A percentile compares a stretch with the other conserved stretches of the same genome.
Evolutionary conservation across 1,284 basidiomycete genomes (phyloP).

Genomic region (Pseudomicrostroma phylloplanum): DNA sequence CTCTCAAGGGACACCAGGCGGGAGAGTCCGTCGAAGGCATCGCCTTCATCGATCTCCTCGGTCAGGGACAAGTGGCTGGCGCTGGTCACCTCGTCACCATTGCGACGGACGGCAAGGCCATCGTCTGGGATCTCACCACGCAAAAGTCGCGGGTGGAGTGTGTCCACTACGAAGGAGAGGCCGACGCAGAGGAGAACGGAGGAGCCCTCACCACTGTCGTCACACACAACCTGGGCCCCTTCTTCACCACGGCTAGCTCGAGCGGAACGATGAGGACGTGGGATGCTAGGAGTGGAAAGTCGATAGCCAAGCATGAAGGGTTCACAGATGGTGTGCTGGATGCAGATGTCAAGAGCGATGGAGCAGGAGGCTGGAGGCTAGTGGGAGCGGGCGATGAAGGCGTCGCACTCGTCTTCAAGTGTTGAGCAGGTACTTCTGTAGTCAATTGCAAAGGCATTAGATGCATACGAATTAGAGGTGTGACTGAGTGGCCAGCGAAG

Average conservation of each 20-base stretch:
- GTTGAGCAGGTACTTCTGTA: neutral
- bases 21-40: conserved; percentile 86
- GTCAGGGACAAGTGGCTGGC: conserved; percentile 50
- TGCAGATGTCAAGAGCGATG: conserved; percentile 59
- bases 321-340: conserved; percentile 74
- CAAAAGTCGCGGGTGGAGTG: conserved; percentile 34
- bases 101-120: conserved; percentile 86
- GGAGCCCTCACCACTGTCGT: conserved; percentile 26
- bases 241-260: conserved; percentile 60
- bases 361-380: conserved; percentile 47
- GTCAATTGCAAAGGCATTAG: neutral
- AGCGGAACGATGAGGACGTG: conserved; percentile 82
- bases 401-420: conserved; percentile 44
- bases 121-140: conserved; percentile 85
- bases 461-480: neutral
- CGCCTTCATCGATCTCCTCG: conserved; percentile 72
- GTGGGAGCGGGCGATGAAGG: conserved; percentile 50
- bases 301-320: conserved; percentile 73
- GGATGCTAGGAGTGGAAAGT: conserved; percentile 78
- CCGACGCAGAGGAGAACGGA: neutral
- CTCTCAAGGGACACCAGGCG: conserved; percentile 75
- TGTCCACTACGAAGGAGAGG: conserved; percentile 19
- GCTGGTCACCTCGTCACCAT: conserved; percentile 68
- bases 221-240: conserved; percentile 75
- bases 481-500: neutral